Evolutionary conservation across 768 basidiomycete species (phyloP), one percentile per base, ranked within the genome.

Genomic region (Rubroboletus satanas): DNA sequence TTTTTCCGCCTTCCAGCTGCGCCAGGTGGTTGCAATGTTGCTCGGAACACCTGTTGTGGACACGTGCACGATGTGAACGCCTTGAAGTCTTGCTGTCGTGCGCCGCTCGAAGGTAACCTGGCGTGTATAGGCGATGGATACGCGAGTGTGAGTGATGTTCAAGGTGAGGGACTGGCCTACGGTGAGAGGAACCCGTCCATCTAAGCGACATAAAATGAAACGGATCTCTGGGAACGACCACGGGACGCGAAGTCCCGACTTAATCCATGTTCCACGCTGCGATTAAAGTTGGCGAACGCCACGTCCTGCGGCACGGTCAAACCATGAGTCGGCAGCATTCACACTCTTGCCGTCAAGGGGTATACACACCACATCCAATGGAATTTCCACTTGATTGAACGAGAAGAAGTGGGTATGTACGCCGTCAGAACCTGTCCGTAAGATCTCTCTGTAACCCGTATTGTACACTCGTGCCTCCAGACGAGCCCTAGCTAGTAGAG

Each of bases 1-100:
- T 46, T 37, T 32, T 37, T 31, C 23, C 9, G 26, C 26, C 35
- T n/a, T 21, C 29, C 12, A 23, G 38, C 31, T 33, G 26, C 35
- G 17, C 45, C 42, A 38, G 57, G 49, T 14, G 38, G 44, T 9
- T 38, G 41, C 36, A 21, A 36, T 46, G 57, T 33, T 32, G 18
- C 33, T 42, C 8, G 21, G 28, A 48, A 8, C 36, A 11, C 26
- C 14, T 35, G 14, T 43, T 8, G 33, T 7, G n/a, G 11, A 49
- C 60, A 58, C 48, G 60, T 61, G 60, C 41, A 48, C 6, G 36
- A 0, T 41, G 46, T 29, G 54, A 43, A 33, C 3, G 31, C 26
- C 11, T 21, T 4, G 3, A 26, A 26, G 26, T 26, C 31, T 23
- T 17, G 46, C 4, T 12, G 29, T 32, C 32, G 35, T 36, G 35